Base-by-base conservation (phyloP, 352 stramenopile species). In the Phytophthora litchii region DNA sequence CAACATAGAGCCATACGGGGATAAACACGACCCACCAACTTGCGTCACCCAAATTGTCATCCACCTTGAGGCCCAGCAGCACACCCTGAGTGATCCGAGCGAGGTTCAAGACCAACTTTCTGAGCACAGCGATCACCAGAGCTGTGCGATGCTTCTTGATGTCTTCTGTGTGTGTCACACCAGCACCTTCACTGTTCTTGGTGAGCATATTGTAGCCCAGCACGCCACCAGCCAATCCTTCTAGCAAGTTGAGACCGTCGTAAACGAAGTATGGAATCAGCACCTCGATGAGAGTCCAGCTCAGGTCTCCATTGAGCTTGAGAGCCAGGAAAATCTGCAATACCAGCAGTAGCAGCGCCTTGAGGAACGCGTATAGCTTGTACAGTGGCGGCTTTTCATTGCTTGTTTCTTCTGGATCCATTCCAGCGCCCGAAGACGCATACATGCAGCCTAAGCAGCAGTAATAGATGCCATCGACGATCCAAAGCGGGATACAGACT, bases 1-100 rank as follows among this genome's bases (percentile, higher is more conserved):
- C 54, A 7, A 92, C 52, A 49, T 89, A 92, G 34, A 92, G 60
- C 86, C 86, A 95, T 34, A 95, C 62, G 0, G 86, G 86, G 8
- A 87, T 60, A 60, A 95, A 93, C 12, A 92, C 75, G 53, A 88
- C 49, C 86, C 86, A 95, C 86, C 86, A 95, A 47, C 70, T 92
- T 5, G 72, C 61, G 29, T 76, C 66, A 35, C 64, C 63, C 27
- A 93, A 38, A 21, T 60, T 65, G 40, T 52, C 60, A 51, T 95
- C 83, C 31, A 95, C 70, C 60, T 92, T 92, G 34, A 91, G 68
- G 7, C 54, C 80, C 27, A 95, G 41, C 2, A 95, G 58, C 41
- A 86, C 67, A 14, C 66, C 83, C 47, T 93, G 84, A 0, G 64
- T 53, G n/a, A 95, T 74, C 0, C 86, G 78, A 53, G 67, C 76